Base-by-base conservation (phyloP, 2,329 filamentous ascomycete species). In the Pseudocercospora ulei region DNA sequence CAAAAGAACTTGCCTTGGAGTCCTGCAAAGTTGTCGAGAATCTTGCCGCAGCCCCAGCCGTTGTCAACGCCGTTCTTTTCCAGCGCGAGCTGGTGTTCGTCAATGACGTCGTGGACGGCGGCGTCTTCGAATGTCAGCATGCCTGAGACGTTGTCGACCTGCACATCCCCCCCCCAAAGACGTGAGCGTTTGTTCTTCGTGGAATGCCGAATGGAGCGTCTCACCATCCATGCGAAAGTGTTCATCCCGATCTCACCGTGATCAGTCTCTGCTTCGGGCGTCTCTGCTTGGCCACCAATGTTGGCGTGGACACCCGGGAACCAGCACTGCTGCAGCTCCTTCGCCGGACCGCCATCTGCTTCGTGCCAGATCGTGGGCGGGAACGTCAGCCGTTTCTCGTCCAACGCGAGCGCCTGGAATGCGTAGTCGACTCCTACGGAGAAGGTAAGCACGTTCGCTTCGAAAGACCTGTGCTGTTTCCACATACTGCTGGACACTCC, bases 251-350 rank as follows among this genome's bases (percentile, higher is more conserved):
- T 37, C n/a, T 46, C 39, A n/a, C 33, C 34, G 11, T 25, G 24
- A 28, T 42, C 38, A 11, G 23, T 37, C 9, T 24, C 18, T 8
- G 22, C n/a, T n/a, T 22, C 5, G 11, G 34, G 31, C n/a, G 25
- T 9, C 18, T 38, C 43, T n/a, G 39, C 19, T 18, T 45, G 38
- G 9, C 63, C 63, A 9, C 63, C 63, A 7, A 64, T 44, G 37
- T 64, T 62, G 23, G 48, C 50, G 40, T 66, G 63, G 2, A 58
- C 57, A 3, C 63, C 63, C 1, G 62, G 62, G 44, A 66, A 66
- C 63, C 63, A 66, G 11, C 62, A 59, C 45, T 65, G 63, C 9
- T 60, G 54, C 11, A 65, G 48, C n/a, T 55, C 53, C 7, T 61
- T 65, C 11, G 48, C 28, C 6, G 35, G 33, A 23, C 26, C 56